A percentile compares a stretch with the other conserved stretches of the same genome.
Conservation (phyloP, 306 rosid species). For the Vachellia collinsii region DNA sequence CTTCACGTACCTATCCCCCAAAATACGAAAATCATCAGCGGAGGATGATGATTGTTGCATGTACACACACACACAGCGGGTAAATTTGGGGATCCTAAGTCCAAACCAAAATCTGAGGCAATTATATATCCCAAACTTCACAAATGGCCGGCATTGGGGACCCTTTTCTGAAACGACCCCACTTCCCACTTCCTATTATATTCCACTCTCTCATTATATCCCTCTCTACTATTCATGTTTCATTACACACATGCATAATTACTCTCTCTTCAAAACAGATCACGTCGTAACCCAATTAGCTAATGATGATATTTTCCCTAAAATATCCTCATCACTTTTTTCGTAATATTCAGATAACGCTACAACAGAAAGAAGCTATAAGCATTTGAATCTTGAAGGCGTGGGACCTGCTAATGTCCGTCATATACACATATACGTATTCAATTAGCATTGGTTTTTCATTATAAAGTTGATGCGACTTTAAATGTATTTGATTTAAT, state of each 20-base stretch:
- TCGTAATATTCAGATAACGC: not conserved
- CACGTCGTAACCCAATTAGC: not conserved
- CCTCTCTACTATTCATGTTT: not conserved
- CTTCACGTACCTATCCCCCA: not conserved
- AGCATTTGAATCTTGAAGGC: not conserved
- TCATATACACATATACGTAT: no score
- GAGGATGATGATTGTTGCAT: not conserved
- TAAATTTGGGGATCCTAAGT: constrained; percentile 34
- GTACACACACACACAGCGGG: no score
- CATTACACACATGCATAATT: not conserved
- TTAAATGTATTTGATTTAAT: no score
- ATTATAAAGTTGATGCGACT: no score
- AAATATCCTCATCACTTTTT: not conserved
- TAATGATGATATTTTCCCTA: not conserved
- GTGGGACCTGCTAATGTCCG: not conserved
- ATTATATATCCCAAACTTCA: constrained; percentile 18
- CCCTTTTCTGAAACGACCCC: constrained; percentile 22
- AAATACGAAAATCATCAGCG: not conserved
- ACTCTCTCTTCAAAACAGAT: not conserved
- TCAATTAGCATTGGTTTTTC: no score
- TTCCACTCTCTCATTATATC: not conserved
- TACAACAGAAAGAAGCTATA: not conserved
- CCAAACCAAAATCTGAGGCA: not conserved
- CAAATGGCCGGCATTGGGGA: constrained; percentile 35
- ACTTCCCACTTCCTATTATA: not conserved